phyloP scores from a whole-genome alignment of 2,329 filamentous ascomycete species.

The Epichloe festucae region DNA sequence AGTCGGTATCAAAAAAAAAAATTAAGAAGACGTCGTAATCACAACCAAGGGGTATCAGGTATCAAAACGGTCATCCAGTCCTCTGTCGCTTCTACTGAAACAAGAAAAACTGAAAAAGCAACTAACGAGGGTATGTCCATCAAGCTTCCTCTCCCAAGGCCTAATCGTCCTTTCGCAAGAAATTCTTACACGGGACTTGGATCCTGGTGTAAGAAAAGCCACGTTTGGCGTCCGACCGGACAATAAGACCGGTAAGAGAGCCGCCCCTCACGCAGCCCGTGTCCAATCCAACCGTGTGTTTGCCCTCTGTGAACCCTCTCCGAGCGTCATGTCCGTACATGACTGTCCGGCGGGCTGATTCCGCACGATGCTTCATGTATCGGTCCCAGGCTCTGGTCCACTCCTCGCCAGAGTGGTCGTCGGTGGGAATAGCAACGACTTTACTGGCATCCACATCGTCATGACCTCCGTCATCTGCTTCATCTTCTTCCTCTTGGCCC shows the following conservation, averaged over 20 bases:
- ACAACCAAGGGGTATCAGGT: not conserved
- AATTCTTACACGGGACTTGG: conserved; percentile 27
- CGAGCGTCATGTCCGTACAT: conserved; percentile 83
- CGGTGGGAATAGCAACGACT: conserved; percentile 23
- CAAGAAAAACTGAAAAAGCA: not conserved
- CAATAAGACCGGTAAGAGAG: conserved; percentile 62
- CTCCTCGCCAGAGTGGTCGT: conserved; percentile 39
- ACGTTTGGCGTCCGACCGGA: conserved; percentile 36
- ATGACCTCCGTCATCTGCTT: not conserved
- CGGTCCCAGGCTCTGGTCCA: conserved; percentile 56
- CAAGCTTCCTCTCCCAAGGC: not conserved
- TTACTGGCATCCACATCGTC: conserved; percentile 5
- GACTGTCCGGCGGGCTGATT: conserved; percentile 44
- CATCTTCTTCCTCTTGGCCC: conserved; percentile 8
- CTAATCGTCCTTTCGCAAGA: not conserved
- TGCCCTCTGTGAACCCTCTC: conserved; percentile 44
- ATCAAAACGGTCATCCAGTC: not conserved
- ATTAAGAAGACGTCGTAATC: not conserved
- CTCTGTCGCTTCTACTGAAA: not conserved
- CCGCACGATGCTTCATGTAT: conserved; percentile 25
- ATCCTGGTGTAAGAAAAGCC: conserved; percentile 23
- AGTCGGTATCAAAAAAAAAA: not conserved
- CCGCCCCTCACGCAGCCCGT: conserved; percentile 68
- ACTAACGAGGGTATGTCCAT: not conserved
- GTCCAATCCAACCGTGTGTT: conserved; percentile 76